Evolutionary conservation across 2,329 filamentous ascomycete genomes (phyloP).

Genomic region (Mycosphaerelloides madeirae): DNA sequence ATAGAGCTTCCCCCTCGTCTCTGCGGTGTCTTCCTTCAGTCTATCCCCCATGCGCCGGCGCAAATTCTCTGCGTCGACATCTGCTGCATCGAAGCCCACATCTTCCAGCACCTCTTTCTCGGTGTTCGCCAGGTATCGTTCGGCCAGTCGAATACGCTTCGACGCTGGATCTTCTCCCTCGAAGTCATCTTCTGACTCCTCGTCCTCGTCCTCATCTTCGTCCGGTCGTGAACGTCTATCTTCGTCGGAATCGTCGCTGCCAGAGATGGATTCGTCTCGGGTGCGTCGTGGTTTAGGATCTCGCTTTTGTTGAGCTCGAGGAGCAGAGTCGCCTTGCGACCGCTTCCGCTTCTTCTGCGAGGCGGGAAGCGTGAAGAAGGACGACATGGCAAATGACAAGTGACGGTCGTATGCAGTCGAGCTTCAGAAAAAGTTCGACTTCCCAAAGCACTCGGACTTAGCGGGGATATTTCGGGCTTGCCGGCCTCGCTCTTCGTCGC

Average conservation of each 20-base stretch:
- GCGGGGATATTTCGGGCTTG: no score
- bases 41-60: conserved; percentile 60
- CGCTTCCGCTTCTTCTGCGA: conserved; percentile 90
- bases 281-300: conserved; percentile 44
- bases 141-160: conserved; percentile 77
- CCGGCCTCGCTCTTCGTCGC: no score
- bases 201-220: conserved; percentile 39
- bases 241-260: conserved; percentile 70
- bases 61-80: conserved; percentile 88
- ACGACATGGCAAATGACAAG: conserved; percentile 61
- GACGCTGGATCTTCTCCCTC: conserved; percentile 87
- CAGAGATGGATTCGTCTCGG: conserved; percentile 78
- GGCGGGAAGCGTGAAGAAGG: conserved; percentile 87
- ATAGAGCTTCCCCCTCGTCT: conserved; percentile 86
- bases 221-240: conserved; percentile 34
- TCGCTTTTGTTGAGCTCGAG: conserved; percentile 43
- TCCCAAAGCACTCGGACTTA: no score
- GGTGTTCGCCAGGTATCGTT: conserved; percentile 89
- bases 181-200: conserved; percentile 55
- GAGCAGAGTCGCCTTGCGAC: conserved; percentile 49
- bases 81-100: conserved; percentile 84
- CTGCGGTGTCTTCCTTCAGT: conserved; percentile 85
- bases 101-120: conserved; percentile 69
- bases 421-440: no score
- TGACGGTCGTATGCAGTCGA: conserved; percentile 1